These are phyloP conservation scores for Noccaea bulbosa DNA, from an alignment of 345 rosid species.

Conservation along the genomic window DNA sequence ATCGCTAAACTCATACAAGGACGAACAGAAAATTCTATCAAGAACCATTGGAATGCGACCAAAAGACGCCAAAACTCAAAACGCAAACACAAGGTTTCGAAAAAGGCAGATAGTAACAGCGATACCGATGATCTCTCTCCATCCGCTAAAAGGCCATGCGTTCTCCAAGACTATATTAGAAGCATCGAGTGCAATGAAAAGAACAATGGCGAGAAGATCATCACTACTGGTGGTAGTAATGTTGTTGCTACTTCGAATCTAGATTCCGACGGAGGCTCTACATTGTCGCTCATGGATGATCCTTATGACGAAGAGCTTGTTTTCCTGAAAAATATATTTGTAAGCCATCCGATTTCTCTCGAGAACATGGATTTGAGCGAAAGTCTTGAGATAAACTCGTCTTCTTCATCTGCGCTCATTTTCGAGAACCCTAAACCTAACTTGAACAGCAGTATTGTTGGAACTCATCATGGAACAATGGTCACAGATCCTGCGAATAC, in stretches of 20 bases:
- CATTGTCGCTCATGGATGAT: conserved; percentile 50
- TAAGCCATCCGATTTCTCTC: conserved; percentile 32
- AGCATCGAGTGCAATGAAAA: conserved; percentile 49
- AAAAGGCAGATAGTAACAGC: conserved; percentile 13
- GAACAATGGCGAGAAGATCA: conserved; percentile 13
- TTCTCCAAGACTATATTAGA: conserved; percentile 81
- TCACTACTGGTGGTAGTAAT: conserved; percentile 3
- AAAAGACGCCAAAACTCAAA: conserved; percentile 76
- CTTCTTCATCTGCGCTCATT: conserved; percentile 27
- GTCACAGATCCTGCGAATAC: conserved; percentile 20
- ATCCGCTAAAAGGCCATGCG: conserved; percentile 49
- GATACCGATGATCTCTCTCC: conserved; percentile 19
- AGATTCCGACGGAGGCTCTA: conserved; percentile 32
- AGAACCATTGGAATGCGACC: conserved; percentile 96
- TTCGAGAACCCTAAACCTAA: conserved; percentile 38
- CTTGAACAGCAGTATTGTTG: not conserved
- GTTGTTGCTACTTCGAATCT: conserved; percentile 25
- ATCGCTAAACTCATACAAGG: conserved; percentile 80
- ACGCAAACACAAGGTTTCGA: conserved; percentile 48
- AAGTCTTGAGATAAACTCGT: conserved; percentile 2
- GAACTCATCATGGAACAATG: conserved; percentile 22
- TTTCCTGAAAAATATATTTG: conserved; percentile 66
- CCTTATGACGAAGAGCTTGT: conserved; percentile 67
- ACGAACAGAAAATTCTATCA: conserved; percentile 83
- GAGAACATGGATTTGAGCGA: conserved; percentile 32